These are phyloP conservation scores for Erigeron philadelphicus DNA, from an alignment of 140 eudicot genomes.

Conservation along the genomic window DNA sequence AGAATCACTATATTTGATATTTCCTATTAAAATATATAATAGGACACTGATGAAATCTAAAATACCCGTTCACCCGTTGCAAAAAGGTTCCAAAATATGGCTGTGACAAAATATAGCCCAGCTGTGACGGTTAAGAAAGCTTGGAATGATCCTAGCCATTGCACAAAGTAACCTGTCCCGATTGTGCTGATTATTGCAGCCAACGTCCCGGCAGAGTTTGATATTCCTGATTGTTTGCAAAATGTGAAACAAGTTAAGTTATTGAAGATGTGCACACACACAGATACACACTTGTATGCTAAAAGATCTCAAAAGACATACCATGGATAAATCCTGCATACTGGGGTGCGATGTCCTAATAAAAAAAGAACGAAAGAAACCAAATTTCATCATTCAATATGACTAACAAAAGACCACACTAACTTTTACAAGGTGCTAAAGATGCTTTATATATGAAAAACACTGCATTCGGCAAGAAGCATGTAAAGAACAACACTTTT, in stretches of 20 bases:
- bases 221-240: slow-evolving; percentile 50
- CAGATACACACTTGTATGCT: background rate
- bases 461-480: background rate
- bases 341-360: slow-evolving; percentile 87
- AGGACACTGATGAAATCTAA: slow-evolving; percentile 25
- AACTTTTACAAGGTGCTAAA: background rate
- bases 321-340: slow-evolving; percentile 92
- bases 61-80: slow-evolving; percentile 80
- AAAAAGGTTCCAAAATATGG: slow-evolving; percentile 72
- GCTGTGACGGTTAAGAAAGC: slow-evolving; percentile 84
- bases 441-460: background rate
- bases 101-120: slow-evolving; percentile 57
- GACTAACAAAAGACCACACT: background rate
- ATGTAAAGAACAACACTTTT: background rate
- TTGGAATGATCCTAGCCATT: slow-evolving; percentile 93
- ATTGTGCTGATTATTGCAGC: slow-evolving; percentile 90
- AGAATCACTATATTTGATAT: no score
- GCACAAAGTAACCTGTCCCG: slow-evolving; percentile 82
- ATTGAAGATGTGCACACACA: background rate
- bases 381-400: background rate
- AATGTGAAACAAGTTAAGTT: slow-evolving; percentile 1
- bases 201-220: slow-evolving; percentile 89
- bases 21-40: background rate
- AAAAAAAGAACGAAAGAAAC: background rate
- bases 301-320: slow-evolving; percentile 28